Base-by-base conservation (phyloP, 371 early-diverging fungal species). In the Mortierella sp. region DNA sequence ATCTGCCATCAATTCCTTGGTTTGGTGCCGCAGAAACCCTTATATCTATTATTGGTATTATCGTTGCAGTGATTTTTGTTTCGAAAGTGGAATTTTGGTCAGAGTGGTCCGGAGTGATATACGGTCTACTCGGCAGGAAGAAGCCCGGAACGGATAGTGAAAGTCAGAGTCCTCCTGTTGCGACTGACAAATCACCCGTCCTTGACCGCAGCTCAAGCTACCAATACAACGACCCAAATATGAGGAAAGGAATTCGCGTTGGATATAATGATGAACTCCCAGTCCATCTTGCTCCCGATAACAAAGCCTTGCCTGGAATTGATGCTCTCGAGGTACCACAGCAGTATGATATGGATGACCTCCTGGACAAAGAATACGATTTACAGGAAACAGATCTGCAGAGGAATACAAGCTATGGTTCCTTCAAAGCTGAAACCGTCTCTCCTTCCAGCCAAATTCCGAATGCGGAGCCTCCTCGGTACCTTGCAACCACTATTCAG, bases 1-100 rank as follows among this genome's bases (percentile, higher is more conserved):
- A 80, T 23, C 35, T 80, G 31, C 75, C 75, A 2, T 80, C 81
- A 13, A 58, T 80, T 35, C 61, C 70, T 5, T 80, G 81, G 81
- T 71, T 80, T 61, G 42, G 67, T 7, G 70, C 75, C 8, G 75
- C 81, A 23, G 81, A 80, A 68, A 42, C 61, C 23, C 37, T 80
- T 4, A 43, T 74, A 19, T 75, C 75, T 9, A 15, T 75, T 26
- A 40, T 80, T 61, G 81, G 81, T 19, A 60, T 61, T 26, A 54
- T 80, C 0, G 68, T 75, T 4, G 59, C 75, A 1, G 13, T 71
- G 31, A 71, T 80, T 19, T 80, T 80, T 51, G 63, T 80, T 8
- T 35, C 71, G 32, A 80, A 80, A 61, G 28, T n/a, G 1, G 81
- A 80, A 42, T 80, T 80, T 53, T 80, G 81, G 81, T 35, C 60